Base-by-base conservation (phyloP, 148 eudicot species). In the Spergularia bocconei region DNA sequence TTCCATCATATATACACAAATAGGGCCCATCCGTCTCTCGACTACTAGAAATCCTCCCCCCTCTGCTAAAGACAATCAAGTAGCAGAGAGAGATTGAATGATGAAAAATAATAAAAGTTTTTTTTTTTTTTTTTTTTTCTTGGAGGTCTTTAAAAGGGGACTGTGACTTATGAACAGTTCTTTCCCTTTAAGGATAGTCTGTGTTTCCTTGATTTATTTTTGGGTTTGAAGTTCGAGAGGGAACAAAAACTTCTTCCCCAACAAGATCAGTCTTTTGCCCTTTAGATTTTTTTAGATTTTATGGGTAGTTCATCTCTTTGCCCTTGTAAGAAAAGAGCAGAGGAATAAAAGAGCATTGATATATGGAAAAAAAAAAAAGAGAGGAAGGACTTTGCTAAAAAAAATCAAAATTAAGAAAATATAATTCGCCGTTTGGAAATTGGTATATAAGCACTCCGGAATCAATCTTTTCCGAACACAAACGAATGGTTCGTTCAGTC, bases 111-210 rank as follows among this genome's bases (percentile, higher is more conserved):
- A 11, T 13, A 2, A 15, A 36, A 21, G 66, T 65, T n/a, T 8
- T 63, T 57, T 47, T 5, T 67, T 19, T 67, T 48, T 9, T 19
- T 29, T 10, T 29, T 29, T 29, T 29, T 29, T 29, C 36, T 29
- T 29, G 36, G 36, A 29, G 36, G 36, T 29, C 71, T 67, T 67
- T 67, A 67, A 67, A 60, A 70, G 19, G 19, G 51, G 79, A 70
- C 44, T 77, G 79, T 70, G 74, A 77, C 79, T 19, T 77, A 54
- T 77, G 79, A 77, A 77, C 79, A 70, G 69, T 36, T 33, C 13
- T 61, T 77, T 70, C 65, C 79, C 74, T 50, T 70, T 62, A 65
- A 47, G 79, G 75, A 39, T 69, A 61, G 74, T 51, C 10, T 52
- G 41, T 70, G 74, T 36, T 63, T 62, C 63, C 50, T 74, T 62